Base-by-base conservation (phyloP, 768 basidiomycete species). In the Tulasnella sp. region DNA sequence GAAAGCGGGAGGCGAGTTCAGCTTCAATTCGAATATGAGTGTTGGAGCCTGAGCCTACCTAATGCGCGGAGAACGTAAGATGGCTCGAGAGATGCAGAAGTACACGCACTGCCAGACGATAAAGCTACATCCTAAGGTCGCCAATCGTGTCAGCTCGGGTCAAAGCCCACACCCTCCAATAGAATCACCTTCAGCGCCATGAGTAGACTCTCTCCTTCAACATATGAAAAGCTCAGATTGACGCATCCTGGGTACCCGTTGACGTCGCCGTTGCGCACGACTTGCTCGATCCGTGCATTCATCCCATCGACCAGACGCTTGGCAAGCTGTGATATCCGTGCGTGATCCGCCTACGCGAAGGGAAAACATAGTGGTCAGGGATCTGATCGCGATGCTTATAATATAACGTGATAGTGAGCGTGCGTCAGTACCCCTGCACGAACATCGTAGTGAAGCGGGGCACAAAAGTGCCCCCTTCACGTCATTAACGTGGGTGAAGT, bases 21-120 rank as follows among this genome's bases (percentile, higher is more conserved):
- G 51, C 21, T 52, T 17, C 42, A 32, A 42, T 26, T 17, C 11
- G 34, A 13, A 55, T 24, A 50, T 41, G 3, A 64, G 27, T 29
- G 30, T 30, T 42, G 29, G 4, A 48, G 32, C 23, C 26, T 15
- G 24, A 42, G 61, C 76, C 56, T 68, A 84, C 91, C 93, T 47
- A 99, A 80, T 3, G 96, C 96, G 53, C 96, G 85, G 32, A 99
- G 82, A 3, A 99, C 96, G 70, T 99, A 99, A 23, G 94, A 97
- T 7, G 96, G 96, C 71, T 99, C 96, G 56, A 99, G 77, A 7
- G 95, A 98, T 8, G 96, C 96, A 0, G 95, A 98, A 32, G 96
- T 99, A 68, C 96, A 99, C 7, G 96, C 96, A 68, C 92, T 95
- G 41, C 96, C 96, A 5, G 95, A 98, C 4, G 96, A 98, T 47